Evolutionary conservation across 2,329 filamentous ascomycete species (phyloP), one percentile per base, ranked within the genome.

Genomic region (Ceratocystis variospora): DNA sequence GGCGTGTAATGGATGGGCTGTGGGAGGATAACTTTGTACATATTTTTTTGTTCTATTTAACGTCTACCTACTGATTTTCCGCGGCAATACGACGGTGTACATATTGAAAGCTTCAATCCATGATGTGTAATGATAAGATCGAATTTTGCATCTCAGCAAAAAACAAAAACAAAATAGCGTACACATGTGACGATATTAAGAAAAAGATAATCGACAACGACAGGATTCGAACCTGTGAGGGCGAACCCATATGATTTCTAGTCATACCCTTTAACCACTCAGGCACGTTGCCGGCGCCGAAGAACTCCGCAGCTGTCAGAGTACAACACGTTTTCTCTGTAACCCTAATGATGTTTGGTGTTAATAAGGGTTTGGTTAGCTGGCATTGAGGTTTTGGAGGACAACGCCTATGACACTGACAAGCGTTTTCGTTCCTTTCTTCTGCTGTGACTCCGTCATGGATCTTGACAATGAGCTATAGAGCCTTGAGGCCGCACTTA

Each of bases 231-330:
- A 66, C 65, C 61, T 67, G 61, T 63, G 61, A 46, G 61, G 61
- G 61, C 57, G 66, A 67, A 67, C 46, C 66, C 62, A 64, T 67
- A 61, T 59, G 66, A 67, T 67, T 67, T 65, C 62, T 64, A 67
- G 63, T 67, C 62, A 65, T 64, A 64, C 53, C 62, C 66, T 59
- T 64, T 64, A 65, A 67, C 62, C 53, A 64, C 66, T 65, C 66
- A 61, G 66, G 66, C 66, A 65, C 66, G 53, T 55, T 65, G 63
- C 66, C 55, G 33, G 33, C 10, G 1, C 10, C 0, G 8, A 37
- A 0, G 33, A 37, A 12, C 0, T 3, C 8, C 10, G 8, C 33
- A 12, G 3, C 33, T 37, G 33, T 12, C 10, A 44, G 44, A 5
- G 31, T 25, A 45, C 17, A 31, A 25, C 15, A 62, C 3, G 25